Conservation (phyloP, 306 rosid genomes). For the Lupinus albus region DNA sequence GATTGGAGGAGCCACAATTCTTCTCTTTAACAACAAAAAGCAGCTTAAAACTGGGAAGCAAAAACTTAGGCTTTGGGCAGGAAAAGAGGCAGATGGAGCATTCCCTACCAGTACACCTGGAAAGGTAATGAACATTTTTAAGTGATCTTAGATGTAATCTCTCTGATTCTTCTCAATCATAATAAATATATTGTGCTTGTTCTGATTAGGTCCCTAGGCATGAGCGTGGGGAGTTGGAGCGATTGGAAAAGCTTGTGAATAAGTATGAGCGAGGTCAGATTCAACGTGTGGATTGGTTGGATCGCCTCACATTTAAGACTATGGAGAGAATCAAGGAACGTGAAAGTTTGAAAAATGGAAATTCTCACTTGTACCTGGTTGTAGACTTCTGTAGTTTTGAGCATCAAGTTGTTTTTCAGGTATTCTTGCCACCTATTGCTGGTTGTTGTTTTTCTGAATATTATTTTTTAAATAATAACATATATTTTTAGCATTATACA, state of each 20-base stretch:
- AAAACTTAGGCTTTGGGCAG: slow-evolving; percentile 91
- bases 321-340: slow-evolving; percentile 81
- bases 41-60: slow-evolving; percentile 98
- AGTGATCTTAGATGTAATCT: slow-evolving; percentile 18
- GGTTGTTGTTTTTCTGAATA: neutral
- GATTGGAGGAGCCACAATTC: slow-evolving; percentile 95
- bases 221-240: slow-evolving; percentile 92
- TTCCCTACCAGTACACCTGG: slow-evolving; percentile 89
- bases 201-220: slow-evolving; percentile 78
- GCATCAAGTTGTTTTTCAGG: slow-evolving; percentile 96
- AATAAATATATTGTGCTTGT: slow-evolving; percentile 23
- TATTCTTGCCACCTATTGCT: slow-evolving; percentile 39
- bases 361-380: slow-evolving; percentile 75
- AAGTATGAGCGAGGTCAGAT: slow-evolving; percentile 96
- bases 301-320: slow-evolving; percentile 80
- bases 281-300: slow-evolving; percentile 90
- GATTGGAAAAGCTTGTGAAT: slow-evolving; percentile 87
- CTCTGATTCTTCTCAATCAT: slow-evolving; percentile 18
- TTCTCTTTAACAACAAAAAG: slow-evolving; percentile 82
- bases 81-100: slow-evolving; percentile 90
- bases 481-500: neutral
- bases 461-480: neutral
- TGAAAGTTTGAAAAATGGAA: slow-evolving; percentile 74
- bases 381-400: slow-evolving; percentile 92
- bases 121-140: slow-evolving; percentile 61